Evolutionary conservation across 495 filamentous ascomycete species (phyloP).

Genomic region (Neurospora tetrasperma): DNA sequence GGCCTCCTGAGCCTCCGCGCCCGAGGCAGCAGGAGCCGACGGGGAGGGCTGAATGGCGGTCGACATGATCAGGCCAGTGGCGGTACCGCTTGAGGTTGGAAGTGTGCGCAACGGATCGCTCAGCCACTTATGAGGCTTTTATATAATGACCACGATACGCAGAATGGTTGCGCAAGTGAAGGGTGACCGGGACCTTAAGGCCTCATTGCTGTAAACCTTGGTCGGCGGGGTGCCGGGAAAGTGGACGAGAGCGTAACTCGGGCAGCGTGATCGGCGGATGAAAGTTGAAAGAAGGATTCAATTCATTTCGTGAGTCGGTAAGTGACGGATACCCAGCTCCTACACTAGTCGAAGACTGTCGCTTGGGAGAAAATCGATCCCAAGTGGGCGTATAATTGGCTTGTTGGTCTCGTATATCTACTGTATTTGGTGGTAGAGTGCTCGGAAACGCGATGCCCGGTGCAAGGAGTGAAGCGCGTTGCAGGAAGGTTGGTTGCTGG

Average conservation of each 20-base stretch:
- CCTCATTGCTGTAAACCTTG: background rate
- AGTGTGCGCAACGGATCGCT: background rate
- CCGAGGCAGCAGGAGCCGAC: background rate
- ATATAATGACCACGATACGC: background rate
- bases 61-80: conserved; percentile 9
- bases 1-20: background rate
- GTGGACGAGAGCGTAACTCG: background rate
- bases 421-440: background rate
- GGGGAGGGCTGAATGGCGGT: conserved; percentile 1
- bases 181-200: background rate
- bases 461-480: background rate
- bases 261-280: background rate
- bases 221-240: background rate
- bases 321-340: background rate
- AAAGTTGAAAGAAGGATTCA: background rate
- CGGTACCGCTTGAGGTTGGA: background rate
- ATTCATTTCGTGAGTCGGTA: background rate
- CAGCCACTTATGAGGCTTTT: background rate
- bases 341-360: background rate
- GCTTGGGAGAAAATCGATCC: too few species aligned
- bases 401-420: background rate
- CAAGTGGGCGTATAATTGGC: background rate
- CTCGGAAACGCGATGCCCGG: background rate
- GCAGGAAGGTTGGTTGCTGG: background rate
- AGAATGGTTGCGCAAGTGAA: background rate